Evolutionary conservation across 352 stramenopile genomes (phyloP).

Genomic region (Globisporangium spiculum): DNA sequence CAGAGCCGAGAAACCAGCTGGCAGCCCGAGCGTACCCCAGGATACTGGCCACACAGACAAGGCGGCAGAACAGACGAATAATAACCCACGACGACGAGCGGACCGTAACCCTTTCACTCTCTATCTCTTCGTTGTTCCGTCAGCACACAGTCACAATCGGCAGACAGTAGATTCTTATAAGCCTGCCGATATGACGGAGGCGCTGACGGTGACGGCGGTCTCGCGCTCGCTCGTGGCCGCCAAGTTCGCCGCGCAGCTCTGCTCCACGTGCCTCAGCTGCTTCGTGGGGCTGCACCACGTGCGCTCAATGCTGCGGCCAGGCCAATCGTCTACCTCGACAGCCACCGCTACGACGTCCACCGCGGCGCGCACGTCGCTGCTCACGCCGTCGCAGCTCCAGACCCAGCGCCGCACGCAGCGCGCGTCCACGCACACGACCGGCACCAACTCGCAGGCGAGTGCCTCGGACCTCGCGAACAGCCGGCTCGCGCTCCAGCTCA

Average conservation of each 20-base stretch:
- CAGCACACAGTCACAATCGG: neutral
- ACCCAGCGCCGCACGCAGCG: slow-evolving; percentile 12
- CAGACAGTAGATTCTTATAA: slow-evolving; percentile 1
- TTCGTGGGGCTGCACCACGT: slow-evolving; percentile 63
- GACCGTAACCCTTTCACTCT: neutral
- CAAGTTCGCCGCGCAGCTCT: slow-evolving; percentile 66
- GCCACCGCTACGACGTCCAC: neutral
- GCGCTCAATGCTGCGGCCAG: slow-evolving; percentile 13
- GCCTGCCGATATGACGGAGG: slow-evolving; percentile 2
- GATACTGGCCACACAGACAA: neutral
- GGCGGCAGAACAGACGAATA: neutral
- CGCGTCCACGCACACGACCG: slow-evolving; percentile 12
- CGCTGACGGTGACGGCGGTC: slow-evolving; percentile 2
- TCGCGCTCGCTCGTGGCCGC: slow-evolving; percentile 38
- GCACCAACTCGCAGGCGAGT: slow-evolving; percentile 29
- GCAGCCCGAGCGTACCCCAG: neutral
- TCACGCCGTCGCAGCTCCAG: slow-evolving; percentile 11
- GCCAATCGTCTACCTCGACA: slow-evolving; percentile 8
- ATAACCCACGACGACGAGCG: neutral
- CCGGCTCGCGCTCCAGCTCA: slow-evolving; percentile 15
- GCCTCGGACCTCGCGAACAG: slow-evolving; percentile 30
- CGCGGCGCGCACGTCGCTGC: slow-evolving; percentile 1
- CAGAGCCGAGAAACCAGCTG: neutral
- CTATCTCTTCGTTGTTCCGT: neutral
- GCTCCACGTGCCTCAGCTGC: slow-evolving; percentile 61